Conservation (phyloP, 108 stramenopile species). For the Pseudonitzschia multiseries region DNA sequence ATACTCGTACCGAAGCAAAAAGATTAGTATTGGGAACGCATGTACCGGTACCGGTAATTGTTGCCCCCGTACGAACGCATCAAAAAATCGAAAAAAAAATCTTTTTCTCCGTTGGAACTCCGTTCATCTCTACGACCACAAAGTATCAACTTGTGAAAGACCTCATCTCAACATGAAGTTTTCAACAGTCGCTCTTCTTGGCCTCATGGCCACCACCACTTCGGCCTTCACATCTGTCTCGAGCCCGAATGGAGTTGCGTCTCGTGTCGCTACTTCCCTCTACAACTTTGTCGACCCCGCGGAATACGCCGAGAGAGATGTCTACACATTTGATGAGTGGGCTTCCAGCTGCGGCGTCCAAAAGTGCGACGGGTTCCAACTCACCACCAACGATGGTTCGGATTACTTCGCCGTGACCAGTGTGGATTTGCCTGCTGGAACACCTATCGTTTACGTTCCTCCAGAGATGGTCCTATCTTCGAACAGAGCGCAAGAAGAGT, state of each 20-base stretch:
- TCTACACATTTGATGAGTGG: conserved; percentile 8
- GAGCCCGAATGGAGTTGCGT: not conserved
- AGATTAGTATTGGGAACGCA: not conserved
- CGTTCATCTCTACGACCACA: not conserved
- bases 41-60: not conserved
- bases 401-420: conserved; percentile 35
- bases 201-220: not conserved
- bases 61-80: not conserved
- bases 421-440: conserved; percentile 38
- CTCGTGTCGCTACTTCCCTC: not conserved
- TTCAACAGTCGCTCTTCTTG: not conserved
- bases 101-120: not conserved
- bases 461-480: conserved; percentile 41
- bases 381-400: conserved; percentile 37
- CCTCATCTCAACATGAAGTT: conserved; percentile 11
- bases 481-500: conserved; percentile 39
- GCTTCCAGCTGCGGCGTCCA: not conserved
- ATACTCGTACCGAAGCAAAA: not conserved
- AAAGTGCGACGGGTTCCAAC: conserved; percentile 34
- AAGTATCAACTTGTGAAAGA: not conserved
- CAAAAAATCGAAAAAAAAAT: not conserved
- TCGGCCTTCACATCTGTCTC: conserved; percentile 11
- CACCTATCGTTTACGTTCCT: conserved; percentile 44
- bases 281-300: not conserved
- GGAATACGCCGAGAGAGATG: conserved; percentile 7